Evolutionary conservation across 371 early-diverging fungal genomes (phyloP).

Genomic region (Apophysomyces sp.): DNA sequence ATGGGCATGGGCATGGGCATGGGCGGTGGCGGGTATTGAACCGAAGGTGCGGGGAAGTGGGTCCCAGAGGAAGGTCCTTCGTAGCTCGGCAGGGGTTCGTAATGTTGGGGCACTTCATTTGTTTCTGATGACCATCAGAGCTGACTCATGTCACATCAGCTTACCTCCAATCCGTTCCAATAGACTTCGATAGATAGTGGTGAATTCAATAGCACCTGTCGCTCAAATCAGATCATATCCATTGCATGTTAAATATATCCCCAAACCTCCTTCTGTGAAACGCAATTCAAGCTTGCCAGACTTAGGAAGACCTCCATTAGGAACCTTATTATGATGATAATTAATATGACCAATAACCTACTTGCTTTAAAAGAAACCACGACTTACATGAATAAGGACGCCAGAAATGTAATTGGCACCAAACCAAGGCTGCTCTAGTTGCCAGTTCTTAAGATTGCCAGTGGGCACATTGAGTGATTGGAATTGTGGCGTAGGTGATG

Average conservation of each 20-base stretch:
- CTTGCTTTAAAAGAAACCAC: not conserved
- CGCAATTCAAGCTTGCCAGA: constrained; percentile 35
- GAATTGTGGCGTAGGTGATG: constrained; percentile 17
- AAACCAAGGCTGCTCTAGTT: constrained; percentile 59
- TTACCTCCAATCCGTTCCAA: constrained; percentile 36
- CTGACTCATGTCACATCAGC: not conserved
- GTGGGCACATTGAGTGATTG: constrained; percentile 49
- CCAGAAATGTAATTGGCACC: constrained; percentile 53
- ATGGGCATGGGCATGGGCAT: not conserved
- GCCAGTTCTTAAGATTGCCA: constrained; percentile 38
- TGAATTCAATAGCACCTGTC: constrained; percentile 54
- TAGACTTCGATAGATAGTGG: constrained; percentile 34
- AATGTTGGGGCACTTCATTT: constrained; percentile 3
- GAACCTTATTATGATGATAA: constrained; percentile 27
- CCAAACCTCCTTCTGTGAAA: constrained; percentile 54
- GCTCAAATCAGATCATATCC: not conserved
- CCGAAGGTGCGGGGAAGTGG: not conserved
- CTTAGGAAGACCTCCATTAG: constrained; percentile 44
- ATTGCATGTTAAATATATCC: not conserved
- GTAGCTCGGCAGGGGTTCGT: constrained; percentile 1
- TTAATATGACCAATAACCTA: not conserved
- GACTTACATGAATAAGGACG: constrained; percentile 41
- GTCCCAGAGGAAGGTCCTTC: not conserved
- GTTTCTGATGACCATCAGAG: not conserved
- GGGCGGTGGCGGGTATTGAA: not conserved